Conservation (phyloP, 2,329 filamentous ascomycete species). For the Monilinia polystroma region DNA sequence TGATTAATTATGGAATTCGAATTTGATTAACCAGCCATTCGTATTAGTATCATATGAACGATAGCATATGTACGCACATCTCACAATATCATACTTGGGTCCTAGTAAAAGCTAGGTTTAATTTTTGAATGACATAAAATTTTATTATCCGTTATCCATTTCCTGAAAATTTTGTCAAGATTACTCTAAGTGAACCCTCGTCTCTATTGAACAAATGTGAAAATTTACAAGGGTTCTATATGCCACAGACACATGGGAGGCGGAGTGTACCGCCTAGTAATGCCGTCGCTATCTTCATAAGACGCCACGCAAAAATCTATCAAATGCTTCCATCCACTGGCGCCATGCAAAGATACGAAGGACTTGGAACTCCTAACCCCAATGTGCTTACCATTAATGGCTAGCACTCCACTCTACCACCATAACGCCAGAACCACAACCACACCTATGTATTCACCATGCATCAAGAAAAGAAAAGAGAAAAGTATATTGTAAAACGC, state of each 20-base stretch:
- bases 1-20: no score
- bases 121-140: neutral
- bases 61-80: neutral
- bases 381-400: conserved; percentile 19
- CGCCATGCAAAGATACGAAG: conserved; percentile 2
- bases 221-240: neutral
- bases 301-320: neutral
- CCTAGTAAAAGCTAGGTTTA: no score
- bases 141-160: neutral
- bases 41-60: no score
- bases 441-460: conserved; percentile 17
- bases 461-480: conserved; percentile 16
- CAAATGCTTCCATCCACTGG: neutral
- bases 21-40: no score
- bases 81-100: neutral
- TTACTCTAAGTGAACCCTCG: conserved; percentile 1
- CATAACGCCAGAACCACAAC: conserved; percentile 13
- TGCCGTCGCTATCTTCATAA: neutral
- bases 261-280: neutral
- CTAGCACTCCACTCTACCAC: conserved; percentile 13
- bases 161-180: neutral
- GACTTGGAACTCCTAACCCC: neutral
- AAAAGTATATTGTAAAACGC: neutral
- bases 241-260: neutral
- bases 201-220: neutral